Conservation (phyloP, 306 rosid genomes). For the Trifolium fragiferum region DNA sequence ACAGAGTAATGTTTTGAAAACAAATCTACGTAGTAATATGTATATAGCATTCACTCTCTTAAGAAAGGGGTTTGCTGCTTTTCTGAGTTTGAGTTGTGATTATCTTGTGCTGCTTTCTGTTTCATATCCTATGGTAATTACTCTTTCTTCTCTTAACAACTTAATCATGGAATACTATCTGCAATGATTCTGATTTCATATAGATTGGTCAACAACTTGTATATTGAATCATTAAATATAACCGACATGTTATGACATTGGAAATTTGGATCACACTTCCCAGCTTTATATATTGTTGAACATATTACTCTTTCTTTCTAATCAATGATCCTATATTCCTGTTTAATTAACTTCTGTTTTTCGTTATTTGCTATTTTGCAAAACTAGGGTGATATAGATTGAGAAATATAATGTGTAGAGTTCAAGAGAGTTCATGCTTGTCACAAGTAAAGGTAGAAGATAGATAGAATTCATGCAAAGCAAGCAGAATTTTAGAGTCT, state of each 20-base stretch:
- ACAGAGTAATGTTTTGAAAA: not conserved
- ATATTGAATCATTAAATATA: conserved; percentile 21
- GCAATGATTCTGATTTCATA: not conserved
- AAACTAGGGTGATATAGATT: conserved; percentile 54
- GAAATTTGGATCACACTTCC: conserved; percentile 18
- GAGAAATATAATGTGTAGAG: conserved; percentile 64
- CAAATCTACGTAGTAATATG: not conserved
- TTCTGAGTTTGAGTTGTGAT: conserved; percentile 12
- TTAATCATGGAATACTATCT: conserved; percentile 1
- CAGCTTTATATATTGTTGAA: not conserved
- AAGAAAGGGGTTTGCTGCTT: conserved; percentile 34
- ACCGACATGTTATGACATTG: conserved; percentile 20
- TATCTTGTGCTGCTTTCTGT: conserved; percentile 6
- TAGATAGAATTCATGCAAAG: conserved; percentile 50
- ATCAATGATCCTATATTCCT: not conserved
- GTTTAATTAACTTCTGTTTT: conserved; percentile 25
- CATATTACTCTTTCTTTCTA: conserved; percentile 20
- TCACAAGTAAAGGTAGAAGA: conserved; percentile 47
- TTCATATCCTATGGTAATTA: not conserved
- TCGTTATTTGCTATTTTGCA: conserved; percentile 36
- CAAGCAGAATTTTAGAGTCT: conserved; percentile 62
- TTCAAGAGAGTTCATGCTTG: conserved; percentile 44
- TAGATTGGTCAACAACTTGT: conserved; percentile 28
- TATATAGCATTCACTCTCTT: not conserved
- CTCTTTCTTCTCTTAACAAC: conserved; percentile 25